phyloP scores from a whole-genome alignment of 345 rosid genomes.

The Syzygium aqueum region DNA sequence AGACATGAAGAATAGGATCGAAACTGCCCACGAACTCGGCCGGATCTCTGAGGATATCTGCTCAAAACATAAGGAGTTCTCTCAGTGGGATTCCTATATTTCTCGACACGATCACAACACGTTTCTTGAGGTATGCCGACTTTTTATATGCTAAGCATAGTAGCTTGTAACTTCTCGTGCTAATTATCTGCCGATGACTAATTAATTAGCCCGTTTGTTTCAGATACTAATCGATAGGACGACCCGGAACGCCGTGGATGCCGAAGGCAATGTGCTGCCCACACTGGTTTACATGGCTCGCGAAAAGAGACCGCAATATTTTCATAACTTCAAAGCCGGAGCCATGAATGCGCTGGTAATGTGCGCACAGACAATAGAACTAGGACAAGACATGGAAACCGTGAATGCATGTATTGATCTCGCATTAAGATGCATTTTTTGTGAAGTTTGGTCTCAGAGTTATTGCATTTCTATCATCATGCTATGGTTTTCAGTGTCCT shows the following conservation, averaged over 20 bases:
- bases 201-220: not conserved
- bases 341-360: slow-evolving; percentile 76
- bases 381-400: not conserved
- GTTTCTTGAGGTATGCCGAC: slow-evolving; percentile 42
- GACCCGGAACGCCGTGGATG: slow-evolving; percentile 18
- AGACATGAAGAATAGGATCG: slow-evolving; percentile 45
- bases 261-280: slow-evolving; percentile 29
- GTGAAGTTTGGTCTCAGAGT: not conserved
- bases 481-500: not conserved
- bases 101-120: slow-evolving; percentile 42
- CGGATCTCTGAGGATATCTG: slow-evolving; percentile 27
- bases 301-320: slow-evolving; percentile 56
- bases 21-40: slow-evolving; percentile 12
- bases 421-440: not conserved
- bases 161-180: not conserved
- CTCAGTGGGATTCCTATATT: slow-evolving; percentile 40
- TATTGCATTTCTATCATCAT: not conserved
- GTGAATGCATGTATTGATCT: not conserved
- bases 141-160: not conserved
- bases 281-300: slow-evolving; percentile 67
- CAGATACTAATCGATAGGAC: slow-evolving; percentile 55
- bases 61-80: slow-evolving; percentile 29
- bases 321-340: slow-evolving; percentile 83
- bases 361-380: not conserved
- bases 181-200: not conserved